Base-by-base conservation (phyloP, 768 basidiomycete genomes). In the Mrakia hoshinonis region DNA sequence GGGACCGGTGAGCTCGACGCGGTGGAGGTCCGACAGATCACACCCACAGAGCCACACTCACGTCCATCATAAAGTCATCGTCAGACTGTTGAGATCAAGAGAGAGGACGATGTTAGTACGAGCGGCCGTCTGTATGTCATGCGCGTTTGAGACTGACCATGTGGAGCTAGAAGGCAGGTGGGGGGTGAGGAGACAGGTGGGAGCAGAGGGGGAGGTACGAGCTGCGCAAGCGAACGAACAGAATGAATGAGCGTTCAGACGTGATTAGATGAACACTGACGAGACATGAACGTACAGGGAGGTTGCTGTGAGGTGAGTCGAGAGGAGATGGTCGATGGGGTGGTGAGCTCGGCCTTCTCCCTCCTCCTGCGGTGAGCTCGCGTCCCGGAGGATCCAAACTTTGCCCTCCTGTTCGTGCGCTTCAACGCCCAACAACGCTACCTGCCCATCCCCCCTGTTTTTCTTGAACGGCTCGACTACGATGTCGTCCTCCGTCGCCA, bases 61-160 rank as follows among this genome's bases (percentile, higher is more conserved):
- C 81, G 62, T 78, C 79, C 80, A 80, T 80, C 77, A 79, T 77
- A 67, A 80, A 81, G 38, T 78, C 77, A 39, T 78, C 80, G 68
- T 81, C 81, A 76, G 66, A 67, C 51, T 67, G 51, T n/a, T n/a
- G n/a, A n/a, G 4, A n/a, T 20, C n/a, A 43, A 66, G 31, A 66
- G 1, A 47, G 22, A 4, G 20, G 47, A 65, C 20, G 31, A 46
- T 24, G 26, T 66, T 15, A 66, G 64, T 20, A 31, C 12, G 63
- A 29, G 64, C 1, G 29, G 36, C 24, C 10, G 34, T 1, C 10
- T 10, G 3, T 10, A 26, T 4, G 26, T 22, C 26, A 36, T 20
- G 6, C 12, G 7, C 0, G 15, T 18, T 62, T 20, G 5, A n/a
- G 38, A 1, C 64, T 34, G 0, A 66, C 64, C 64, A 66, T 66